phyloP scores from a whole-genome alignment of 345 rosid genomes.

The Brassica cretica region DNA sequence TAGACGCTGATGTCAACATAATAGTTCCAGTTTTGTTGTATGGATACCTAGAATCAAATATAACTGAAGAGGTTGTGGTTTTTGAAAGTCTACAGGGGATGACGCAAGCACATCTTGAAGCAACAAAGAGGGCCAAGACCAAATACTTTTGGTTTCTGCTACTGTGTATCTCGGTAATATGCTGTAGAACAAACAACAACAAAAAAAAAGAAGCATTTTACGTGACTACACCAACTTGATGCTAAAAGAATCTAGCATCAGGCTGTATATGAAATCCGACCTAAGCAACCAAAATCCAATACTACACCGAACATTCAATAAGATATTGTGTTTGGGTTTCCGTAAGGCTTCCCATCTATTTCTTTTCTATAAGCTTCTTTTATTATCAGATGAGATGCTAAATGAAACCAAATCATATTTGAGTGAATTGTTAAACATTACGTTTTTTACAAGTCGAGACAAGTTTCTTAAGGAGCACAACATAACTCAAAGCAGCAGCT shows the following conservation, averaged over 20 bases:
- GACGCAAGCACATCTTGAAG: slow-evolving; percentile 41
- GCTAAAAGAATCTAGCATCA: background rate
- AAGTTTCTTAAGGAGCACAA: background rate
- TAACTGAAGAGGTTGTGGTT: slow-evolving; percentile 9
- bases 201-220: slow-evolving; percentile 8
- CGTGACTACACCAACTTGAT: slow-evolving; percentile 8
- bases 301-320: background rate
- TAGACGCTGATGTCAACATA: background rate
- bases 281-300: slow-evolving; percentile 14
- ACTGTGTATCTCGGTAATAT: slow-evolving; percentile 18
- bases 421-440: background rate
- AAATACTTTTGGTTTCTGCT: slow-evolving; percentile 7
- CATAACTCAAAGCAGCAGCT: slow-evolving; percentile 1
- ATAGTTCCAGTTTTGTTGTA: background rate
- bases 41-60: background rate
- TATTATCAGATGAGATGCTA: background rate
- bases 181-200: background rate
- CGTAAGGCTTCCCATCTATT: background rate
- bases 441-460: background rate
- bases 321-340: background rate
- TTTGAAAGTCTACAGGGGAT: slow-evolving; percentile 31
- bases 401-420: slow-evolving; percentile 5
- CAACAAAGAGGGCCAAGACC: slow-evolving; percentile 10
- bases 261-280: slow-evolving; percentile 13
- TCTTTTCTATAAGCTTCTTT: background rate